Evolutionary conservation across 2,329 filamentous ascomycete genomes (phyloP), one percentile per base, ranked within the genome.

Genomic region (Curvularia sp.): DNA sequence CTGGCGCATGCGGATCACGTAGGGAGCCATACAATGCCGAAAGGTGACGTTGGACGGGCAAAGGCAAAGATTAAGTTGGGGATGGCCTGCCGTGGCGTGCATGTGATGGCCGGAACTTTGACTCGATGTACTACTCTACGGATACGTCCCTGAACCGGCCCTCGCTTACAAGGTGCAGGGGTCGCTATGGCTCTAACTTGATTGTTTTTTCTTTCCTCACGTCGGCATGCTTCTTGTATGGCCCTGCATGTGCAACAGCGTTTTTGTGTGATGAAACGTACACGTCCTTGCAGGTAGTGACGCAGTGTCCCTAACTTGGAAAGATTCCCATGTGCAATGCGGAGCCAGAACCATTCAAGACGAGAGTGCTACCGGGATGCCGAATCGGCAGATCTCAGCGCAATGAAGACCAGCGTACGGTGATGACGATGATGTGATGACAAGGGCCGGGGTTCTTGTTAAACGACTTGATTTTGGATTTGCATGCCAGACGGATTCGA

Each of bases 1-100:
- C 53, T 50, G 58, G 55, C 67, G 58, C 44, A 33, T 61, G 53
- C 61, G 57, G 55, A 66, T 61, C 70, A 70, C 66, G 69, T 73
- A 68, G 63, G 44, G 57, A 59, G 47, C 57, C 46, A 52, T 61
- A 67, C 61, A 44, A 56, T 58, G 60, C 62, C 44, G 55, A 53
- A 28, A 49, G 4, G 12, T 46, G 51, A 28, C 55, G 33, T 52
- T 31, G 57, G 63, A 73, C 71, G 58, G 66, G 71, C 66, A 62
- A 56, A 33, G 12, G 10, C 49, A 20, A 55, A 61, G 57, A 57
- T 62, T 74, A 68, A 67, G 67, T 70, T 65, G 38, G 49, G 33
- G 49, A 68, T 68, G 57, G 63, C 51, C 57, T 46, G 33, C 35
- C 26, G 38, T 20, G 18, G 18, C n/a, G 9, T 41, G 30, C 30